These are phyloP conservation scores for Erysimum cheiranthoides DNA, from an alignment of 345 rosid genomes.

Conservation along the genomic window DNA sequence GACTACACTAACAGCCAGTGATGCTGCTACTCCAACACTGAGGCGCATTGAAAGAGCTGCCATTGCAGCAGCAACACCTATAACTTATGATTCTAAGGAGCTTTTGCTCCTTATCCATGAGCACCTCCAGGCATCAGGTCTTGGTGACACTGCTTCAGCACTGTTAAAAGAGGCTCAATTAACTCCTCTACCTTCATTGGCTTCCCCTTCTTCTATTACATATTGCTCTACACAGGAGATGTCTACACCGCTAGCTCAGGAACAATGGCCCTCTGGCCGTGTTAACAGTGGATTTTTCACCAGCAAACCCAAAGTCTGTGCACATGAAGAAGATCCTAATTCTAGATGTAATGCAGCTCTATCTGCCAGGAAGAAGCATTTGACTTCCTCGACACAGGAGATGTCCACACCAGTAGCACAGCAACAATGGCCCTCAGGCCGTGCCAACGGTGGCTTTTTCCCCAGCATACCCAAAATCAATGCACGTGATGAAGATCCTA, in stretches of 20 bases:
- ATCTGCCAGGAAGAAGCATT: conserved; percentile 70
- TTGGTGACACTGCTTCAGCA: conserved; percentile 64
- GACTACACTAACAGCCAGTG: conserved; percentile 89
- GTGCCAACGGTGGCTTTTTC: conserved; percentile 66
- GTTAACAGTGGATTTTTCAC: conserved; percentile 73
- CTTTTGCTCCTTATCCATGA: conserved; percentile 92
- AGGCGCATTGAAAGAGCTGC: conserved; percentile 99
- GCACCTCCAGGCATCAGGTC: conserved; percentile 94
- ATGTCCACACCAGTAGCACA: conserved; percentile 51
- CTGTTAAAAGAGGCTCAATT: conserved; percentile 92
- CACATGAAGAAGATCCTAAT: conserved; percentile 51
- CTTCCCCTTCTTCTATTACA: conserved; percentile 68
- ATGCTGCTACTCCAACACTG: conserved; percentile 97
- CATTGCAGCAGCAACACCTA: conserved; percentile 98
- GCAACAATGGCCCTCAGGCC: conserved; percentile 88
- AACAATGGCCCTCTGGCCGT: conserved; percentile 93
- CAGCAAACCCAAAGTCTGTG: conserved; percentile 54
- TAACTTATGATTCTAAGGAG: conserved; percentile 90
- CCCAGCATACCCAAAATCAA: conserved; percentile 55
- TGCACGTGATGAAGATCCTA: conserved; percentile 54
- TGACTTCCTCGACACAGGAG: conserved; percentile 72
- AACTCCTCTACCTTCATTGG: conserved; percentile 76
- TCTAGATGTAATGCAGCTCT: conserved; percentile 51
- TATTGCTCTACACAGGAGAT: conserved; percentile 65
- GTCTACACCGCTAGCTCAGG: conserved; percentile 49